Conservation (phyloP, 2,329 filamentous ascomycete species). For the Fusarium setosum region DNA sequence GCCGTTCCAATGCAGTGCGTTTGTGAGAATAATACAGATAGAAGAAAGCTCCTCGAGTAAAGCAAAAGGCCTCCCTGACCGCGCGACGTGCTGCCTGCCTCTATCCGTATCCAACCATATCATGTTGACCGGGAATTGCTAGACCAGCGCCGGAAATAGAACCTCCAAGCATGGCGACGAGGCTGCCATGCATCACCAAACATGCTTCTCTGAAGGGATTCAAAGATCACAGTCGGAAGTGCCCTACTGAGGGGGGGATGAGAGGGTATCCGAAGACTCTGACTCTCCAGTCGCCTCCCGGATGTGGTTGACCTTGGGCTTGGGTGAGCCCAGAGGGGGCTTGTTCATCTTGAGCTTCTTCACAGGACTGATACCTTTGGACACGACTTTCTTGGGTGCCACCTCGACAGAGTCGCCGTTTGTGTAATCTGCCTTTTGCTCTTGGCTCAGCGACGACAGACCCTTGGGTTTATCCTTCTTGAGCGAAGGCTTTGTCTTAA, state of each 20-base stretch:
- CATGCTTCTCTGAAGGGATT: background rate
- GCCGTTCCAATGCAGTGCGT: constrained; percentile 42
- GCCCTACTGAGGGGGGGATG: constrained; percentile 58
- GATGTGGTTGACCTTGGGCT: constrained; percentile 58
- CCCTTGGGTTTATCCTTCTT: constrained; percentile 69
- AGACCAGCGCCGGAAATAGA: constrained; percentile 1
- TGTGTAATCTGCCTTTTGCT: constrained; percentile 54
- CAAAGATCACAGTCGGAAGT: background rate
- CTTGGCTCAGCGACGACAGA: constrained; percentile 61
- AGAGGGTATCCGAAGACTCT: constrained; percentile 67
- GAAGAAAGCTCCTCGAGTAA: constrained; percentile 24
- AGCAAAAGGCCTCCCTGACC: background rate
- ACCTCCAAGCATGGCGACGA: background rate
- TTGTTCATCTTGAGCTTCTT: constrained; percentile 58
- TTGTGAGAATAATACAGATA: constrained; percentile 42
- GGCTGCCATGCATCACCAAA: constrained; percentile 1
- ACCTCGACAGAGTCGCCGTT: constrained; percentile 45
- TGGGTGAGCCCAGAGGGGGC: constrained; percentile 60
- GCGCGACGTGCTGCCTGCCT: constrained; percentile 33
- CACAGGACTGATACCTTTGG: constrained; percentile 52
- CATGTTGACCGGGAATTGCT: constrained; percentile 5
- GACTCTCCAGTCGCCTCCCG: constrained; percentile 63
- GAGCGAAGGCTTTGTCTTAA: constrained; percentile 62
- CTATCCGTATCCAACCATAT: constrained; percentile 44
- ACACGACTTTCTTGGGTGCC: constrained; percentile 49